Evolutionary conservation across 2,329 filamentous ascomycete species (phyloP), one percentile per base, ranked within the genome.

Genomic region (Capronia epimyces): DNA sequence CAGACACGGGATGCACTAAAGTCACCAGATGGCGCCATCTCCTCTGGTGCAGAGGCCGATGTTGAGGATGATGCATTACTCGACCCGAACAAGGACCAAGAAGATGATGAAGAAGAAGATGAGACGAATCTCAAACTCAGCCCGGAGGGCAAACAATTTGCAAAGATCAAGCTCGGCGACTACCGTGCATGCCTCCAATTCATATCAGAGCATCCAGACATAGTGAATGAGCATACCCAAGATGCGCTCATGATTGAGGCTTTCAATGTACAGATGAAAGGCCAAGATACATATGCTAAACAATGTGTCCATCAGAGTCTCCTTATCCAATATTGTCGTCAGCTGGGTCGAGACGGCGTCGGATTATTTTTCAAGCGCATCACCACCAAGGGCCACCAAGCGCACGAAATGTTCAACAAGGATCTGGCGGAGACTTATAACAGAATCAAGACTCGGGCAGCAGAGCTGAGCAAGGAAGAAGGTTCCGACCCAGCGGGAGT

Each of bases 311-410:
- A 98, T 70, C 90, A 97, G 67, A 91, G 86, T 2, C 76, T 97
- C 13, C 76, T 98, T 10, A 73, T 98, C 34, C 93, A 98, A 68
- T 98, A 98, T 74, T 98, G 93, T 71, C 82, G 91, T 8, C 85
- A 89, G 36, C 77, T 98, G 5, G 90, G 91, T 55, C 82, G 81
- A 58, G 89, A 97, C 63, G 91, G 91, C 18, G 89, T 96, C 7
- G 80, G 82, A 4, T 72, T 97, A 24, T 98, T 98, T 76, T 98
- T 98, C 79, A 95, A 93, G 72, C 86, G 91, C 51, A 90, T 98
- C 67, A 93, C 87, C 18, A 95, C 87, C 2, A 82, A 82, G 62
- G 87, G 85, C 25, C 91, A 98, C 70, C 86, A 95, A 70, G 94
- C 93, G 5, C 84, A 87, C 63, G 89, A 87, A 39, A 79, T 97